Evolutionary conservation across 108 stramenopile genomes (phyloP).

Genomic region (Conticribra guillardii): DNA sequence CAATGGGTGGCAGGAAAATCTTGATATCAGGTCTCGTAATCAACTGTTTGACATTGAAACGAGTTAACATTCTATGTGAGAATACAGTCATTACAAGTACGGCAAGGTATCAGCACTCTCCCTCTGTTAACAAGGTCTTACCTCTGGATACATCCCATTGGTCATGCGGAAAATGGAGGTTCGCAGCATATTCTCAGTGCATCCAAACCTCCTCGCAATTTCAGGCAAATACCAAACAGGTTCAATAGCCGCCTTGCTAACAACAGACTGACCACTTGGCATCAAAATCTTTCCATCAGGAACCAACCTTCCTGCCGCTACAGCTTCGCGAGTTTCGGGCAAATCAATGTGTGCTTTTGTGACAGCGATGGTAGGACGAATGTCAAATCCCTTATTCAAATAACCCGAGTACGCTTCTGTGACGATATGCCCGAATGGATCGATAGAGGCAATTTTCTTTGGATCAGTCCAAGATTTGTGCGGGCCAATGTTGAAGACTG

Average conservation of each 20-base stretch:
- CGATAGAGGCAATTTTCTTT: constrained; percentile 93
- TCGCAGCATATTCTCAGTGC: constrained; percentile 88
- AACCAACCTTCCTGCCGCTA: constrained; percentile 83
- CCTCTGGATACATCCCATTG: constrained; percentile 99
- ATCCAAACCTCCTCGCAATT: constrained; percentile 96
- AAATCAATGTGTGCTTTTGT: constrained; percentile 99
- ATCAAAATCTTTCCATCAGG: constrained; percentile 94
- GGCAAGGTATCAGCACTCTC: not conserved
- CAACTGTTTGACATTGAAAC: constrained; percentile 19
- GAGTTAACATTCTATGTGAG: not conserved
- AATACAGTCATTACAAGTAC: not conserved
- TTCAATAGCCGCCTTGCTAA: constrained; percentile 98
- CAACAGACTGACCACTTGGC: constrained; percentile 89
- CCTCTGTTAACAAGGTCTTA: not conserved
- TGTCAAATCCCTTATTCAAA: constrained; percentile 97
- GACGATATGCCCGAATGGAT: constrained; percentile 95
- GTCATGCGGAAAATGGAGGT: constrained; percentile 98
- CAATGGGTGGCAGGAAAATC: constrained; percentile 99
- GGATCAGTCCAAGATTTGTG: constrained; percentile 94
- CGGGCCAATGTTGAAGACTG: constrained; percentile 96
- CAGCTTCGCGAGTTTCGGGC: constrained; percentile 93
- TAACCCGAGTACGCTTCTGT: constrained; percentile 85
- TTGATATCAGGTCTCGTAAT: constrained; percentile 98
- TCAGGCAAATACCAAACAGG: constrained; percentile 99
- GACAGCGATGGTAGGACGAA: constrained; percentile 99